Conservation (phyloP, 2,329 filamentous ascomycete species). For the Fusarium sacchari region DNA sequence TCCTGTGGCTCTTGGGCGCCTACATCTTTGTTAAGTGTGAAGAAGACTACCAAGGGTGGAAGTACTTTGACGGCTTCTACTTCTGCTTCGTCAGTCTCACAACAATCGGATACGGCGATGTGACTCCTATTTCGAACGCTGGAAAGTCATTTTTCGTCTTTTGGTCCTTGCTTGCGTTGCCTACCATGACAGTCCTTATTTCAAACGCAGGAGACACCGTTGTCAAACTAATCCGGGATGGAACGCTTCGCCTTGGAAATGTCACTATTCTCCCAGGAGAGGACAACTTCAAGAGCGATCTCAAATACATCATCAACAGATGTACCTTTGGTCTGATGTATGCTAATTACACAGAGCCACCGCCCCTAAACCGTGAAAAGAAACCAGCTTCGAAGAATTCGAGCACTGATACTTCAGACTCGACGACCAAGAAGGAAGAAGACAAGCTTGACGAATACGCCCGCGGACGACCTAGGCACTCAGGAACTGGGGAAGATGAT, state of each 20-base stretch:
- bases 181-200: constrained; percentile 88
- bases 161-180: constrained; percentile 86
- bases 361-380: not conserved
- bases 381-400: not conserved
- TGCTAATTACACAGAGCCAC: constrained; percentile 13
- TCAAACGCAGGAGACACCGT: constrained; percentile 87
- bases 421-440: constrained; percentile 22
- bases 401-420: not conserved
- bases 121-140: constrained; percentile 78
- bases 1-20: constrained; percentile 85
- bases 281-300: constrained; percentile 56
- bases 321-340: constrained; percentile 58
- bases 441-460: not conserved
- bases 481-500: not conserved
- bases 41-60: constrained; percentile 66
- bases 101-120: constrained; percentile 89
- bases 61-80: constrained; percentile 85
- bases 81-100: constrained; percentile 85
- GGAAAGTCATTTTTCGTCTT: constrained; percentile 92
- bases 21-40: constrained; percentile 73
- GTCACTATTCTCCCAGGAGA: constrained; percentile 71
- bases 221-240: constrained; percentile 68
- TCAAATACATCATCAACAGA: constrained; percentile 55
- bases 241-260: constrained; percentile 65
- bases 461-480: constrained; percentile 13